Conservation (phyloP, 345 rosid species). For the Tarenaya hassleriana region DNA sequence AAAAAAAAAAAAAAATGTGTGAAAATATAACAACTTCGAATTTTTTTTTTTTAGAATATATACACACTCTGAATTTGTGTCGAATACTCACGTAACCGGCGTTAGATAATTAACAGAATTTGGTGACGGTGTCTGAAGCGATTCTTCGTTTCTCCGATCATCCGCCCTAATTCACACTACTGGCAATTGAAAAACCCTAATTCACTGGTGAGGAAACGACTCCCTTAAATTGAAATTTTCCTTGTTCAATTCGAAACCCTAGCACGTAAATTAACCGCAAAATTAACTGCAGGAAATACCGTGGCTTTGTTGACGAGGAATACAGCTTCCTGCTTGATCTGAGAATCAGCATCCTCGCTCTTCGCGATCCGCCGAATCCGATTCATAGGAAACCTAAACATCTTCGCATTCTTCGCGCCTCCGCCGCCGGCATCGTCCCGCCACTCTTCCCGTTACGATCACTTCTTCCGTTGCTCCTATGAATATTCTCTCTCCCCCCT, state of each 20-base stretch:
- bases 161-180: too few relatives aligned
- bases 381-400: slow-evolving; percentile 56
- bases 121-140: too few relatives aligned
- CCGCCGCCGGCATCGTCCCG: slow-evolving; percentile 18
- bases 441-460: slow-evolving; percentile 24
- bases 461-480: slow-evolving; percentile 20
- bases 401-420: slow-evolving; percentile 35
- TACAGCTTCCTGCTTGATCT: slow-evolving; percentile 50
- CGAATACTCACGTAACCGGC: too few relatives aligned
- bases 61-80: too few relatives aligned
- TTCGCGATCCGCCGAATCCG: slow-evolving; percentile 65
- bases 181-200: too few relatives aligned
- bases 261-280: neutral
- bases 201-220: too few relatives aligned
- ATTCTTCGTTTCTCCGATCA: too few relatives aligned
- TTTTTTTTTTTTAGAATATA: too few relatives aligned
- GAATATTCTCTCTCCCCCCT: slow-evolving; percentile 1
- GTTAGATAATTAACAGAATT: too few relatives aligned
- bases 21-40: too few relatives aligned
- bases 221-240: too few relatives aligned
- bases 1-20: too few relatives aligned
- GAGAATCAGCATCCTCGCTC: slow-evolving; percentile 34
- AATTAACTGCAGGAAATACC: slow-evolving; percentile 29
- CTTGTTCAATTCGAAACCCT: neutral
- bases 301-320: slow-evolving; percentile 77